Evolutionary conservation across 2,329 filamentous ascomycete species (phyloP), one percentile per base, ranked within the genome.

Genomic region (Diaporthe citrichinensis): DNA sequence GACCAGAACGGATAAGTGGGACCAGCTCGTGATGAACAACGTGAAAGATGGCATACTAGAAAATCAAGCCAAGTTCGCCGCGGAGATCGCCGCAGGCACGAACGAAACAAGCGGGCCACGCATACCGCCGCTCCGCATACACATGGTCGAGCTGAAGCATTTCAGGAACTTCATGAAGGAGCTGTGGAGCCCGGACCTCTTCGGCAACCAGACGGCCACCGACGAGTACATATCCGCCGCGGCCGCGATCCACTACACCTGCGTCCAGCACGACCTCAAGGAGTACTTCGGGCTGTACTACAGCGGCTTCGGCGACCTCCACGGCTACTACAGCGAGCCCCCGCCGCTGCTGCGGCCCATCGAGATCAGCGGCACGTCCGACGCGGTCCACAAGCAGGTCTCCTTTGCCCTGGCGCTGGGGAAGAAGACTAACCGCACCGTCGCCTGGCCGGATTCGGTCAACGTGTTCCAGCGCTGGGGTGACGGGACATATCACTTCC

Each of bases 101-200:
- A 36, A 23, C 4, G 9, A 59, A n/a, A 36, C 17, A 17, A n/a
- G 20, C 4, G 23, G 6, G 14, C 17, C 34, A n/a, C 36, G 20
- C 20, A n/a, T 28, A 6, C 55, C 55, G 23, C 55, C 55, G 31
- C 55, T 59, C 5, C 55, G 20, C 9, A 59, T 59, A 59, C 55
- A 59, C 55, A 59, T 59, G 55, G 31, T 59, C 31, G 55, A 59
- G 31, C 34, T 59, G 55, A 14, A 59, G 6, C 39, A 59, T 39
- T 59, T 59, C 55, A 59, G 55, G 9, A 59, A 59, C 31, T 59
- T 59, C 20, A 59, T 59, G 55, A 59, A 59, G 10, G 55, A 59
- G 10, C 55, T 59, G 1, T 59, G 55, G 55, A 39, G 55, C 34
- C 20, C 55, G 12, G 17, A 59, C 17, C 55, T 59, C 10, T 59